A percentile compares a stretch with the other conserved stretches of the same genome.
phyloP scores from a whole-genome alignment of 2,329 filamentous ascomycete species.

The Arthrobotrys conoides region DNA sequence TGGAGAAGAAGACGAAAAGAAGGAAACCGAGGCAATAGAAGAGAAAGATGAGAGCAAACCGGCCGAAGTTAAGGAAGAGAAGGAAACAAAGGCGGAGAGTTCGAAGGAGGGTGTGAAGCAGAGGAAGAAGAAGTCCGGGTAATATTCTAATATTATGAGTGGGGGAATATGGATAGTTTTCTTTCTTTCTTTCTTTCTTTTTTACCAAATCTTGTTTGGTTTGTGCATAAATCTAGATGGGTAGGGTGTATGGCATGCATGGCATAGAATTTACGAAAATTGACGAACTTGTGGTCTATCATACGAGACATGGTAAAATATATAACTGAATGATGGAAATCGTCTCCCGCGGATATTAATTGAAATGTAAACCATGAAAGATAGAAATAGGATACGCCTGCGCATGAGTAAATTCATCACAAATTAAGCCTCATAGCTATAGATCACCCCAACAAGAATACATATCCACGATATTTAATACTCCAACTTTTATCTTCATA shows the following conservation, averaged over 20 bases:
- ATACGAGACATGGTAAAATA: not conserved
- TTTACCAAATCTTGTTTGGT: not conserved
- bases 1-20: constrained; percentile 76
- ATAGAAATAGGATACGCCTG: too few species aligned
- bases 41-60: constrained; percentile 64
- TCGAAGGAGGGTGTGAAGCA: constrained; percentile 55
- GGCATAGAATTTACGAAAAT: not conserved
- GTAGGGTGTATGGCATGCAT: not conserved
- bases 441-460: too few species aligned
- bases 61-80: constrained; percentile 64
- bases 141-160: not conserved
- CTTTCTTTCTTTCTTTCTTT: not conserved
- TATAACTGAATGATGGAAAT: not conserved
- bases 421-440: too few species aligned
- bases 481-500: constrained; percentile 6
- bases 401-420: too few species aligned
- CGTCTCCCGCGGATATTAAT: not conserved
- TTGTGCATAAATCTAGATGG: constrained; percentile 2
- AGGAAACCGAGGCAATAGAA: constrained; percentile 49
- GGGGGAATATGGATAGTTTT: not conserved
- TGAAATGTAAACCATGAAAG: too few species aligned
- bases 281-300: too few species aligned
- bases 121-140: constrained; percentile 54
- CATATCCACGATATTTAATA: too few species aligned
- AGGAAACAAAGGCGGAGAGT: constrained; percentile 63